Evolutionary conservation across 176 grass and related monocot genomes (phyloP), one percentile per base, ranked within the genome.

Genomic region (Carex scoparia): DNA sequence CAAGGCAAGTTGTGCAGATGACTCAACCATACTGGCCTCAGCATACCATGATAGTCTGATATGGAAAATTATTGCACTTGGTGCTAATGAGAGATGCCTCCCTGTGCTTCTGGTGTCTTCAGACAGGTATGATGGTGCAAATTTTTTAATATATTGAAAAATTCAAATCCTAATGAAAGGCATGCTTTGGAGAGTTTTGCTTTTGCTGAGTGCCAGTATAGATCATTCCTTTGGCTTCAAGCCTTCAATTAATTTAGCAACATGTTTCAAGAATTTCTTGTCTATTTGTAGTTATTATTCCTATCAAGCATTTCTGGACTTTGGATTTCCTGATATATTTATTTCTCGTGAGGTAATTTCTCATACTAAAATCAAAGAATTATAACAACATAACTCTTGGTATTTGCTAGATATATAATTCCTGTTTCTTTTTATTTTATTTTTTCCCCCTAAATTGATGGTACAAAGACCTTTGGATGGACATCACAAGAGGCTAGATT

Each of bases 281-380:
- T 68, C 64, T 78, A 3, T 79, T 84, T 89, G 75, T 88, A 95
- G 96, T 16, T 98, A 94, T 80, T 98, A 98, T 90, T 98, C 96
- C 76, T 98, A 92, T 78, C 90, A 94, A 87, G 93, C 96, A 81
- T 95, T 92, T 23, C 70, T 92, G 69, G 96, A 94, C 88, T 98
- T 98, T 81, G 96, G 93, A 81, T 94, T 92, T 87, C 93, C 90
- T 73, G 92, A 98, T 72, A 90, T 98, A 84, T 98, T 98, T 85
- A 94, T 98, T 87, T 98, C 96, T 86, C 93, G 93, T 66, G 96
- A 98, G 93, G 96, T 98, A 98, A 88, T 83, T 78, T 78, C 51
- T 16, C 51, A 78, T 35, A 78, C 74, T 18, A 78, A 57, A 51
- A 33, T 78, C 13, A 55, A 78, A 78, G 19, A 57, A 57, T 15